Percentiles rank a stretch among this genome's conserved stretches.
phyloP scores from a whole-genome alignment of 2,329 filamentous ascomycete species.

The Aspergillus fumigatus region DNA sequence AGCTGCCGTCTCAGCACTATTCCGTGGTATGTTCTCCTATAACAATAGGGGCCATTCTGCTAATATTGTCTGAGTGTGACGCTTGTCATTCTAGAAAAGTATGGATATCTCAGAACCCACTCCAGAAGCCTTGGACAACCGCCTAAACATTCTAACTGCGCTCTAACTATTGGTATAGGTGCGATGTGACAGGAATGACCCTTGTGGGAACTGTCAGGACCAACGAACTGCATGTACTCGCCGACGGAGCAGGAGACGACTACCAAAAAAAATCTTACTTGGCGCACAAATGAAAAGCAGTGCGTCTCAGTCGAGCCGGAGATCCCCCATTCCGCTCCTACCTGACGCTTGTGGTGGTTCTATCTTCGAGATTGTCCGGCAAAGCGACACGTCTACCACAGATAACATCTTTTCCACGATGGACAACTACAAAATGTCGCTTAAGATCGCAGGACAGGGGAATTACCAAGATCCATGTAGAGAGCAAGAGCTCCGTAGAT shows the following conservation, averaged over 20 bases:
- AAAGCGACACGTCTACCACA: too few species aligned
- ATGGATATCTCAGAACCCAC: background rate
- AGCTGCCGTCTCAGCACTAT: too few species aligned
- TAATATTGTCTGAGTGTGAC: conserved; percentile 10
- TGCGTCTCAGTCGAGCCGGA: too few species aligned
- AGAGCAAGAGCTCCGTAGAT: background rate
- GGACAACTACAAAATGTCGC: too few species aligned
- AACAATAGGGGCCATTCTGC: too few species aligned
- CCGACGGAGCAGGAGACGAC: conserved; percentile 5
- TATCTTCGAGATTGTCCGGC: too few species aligned
- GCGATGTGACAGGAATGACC: conserved; percentile 18
- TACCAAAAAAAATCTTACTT: background rate
- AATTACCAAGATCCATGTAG: background rate
- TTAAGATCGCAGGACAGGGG: too few species aligned
- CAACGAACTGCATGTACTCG: conserved; percentile 13
- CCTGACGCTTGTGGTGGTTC: too few species aligned
- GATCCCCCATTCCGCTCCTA: too few species aligned
- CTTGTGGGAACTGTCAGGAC: conserved; percentile 21
- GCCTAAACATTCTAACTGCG: background rate
- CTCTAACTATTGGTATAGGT: conserved; percentile 7
- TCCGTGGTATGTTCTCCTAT: too few species aligned
- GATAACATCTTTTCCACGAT: too few species aligned
- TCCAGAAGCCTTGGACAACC: background rate
- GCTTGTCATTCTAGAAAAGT: conserved; percentile 18
- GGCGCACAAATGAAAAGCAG: too few species aligned